Base-by-base conservation (phyloP, 352 stramenopile genomes). In the Thraustochytrium sp. region DNA sequence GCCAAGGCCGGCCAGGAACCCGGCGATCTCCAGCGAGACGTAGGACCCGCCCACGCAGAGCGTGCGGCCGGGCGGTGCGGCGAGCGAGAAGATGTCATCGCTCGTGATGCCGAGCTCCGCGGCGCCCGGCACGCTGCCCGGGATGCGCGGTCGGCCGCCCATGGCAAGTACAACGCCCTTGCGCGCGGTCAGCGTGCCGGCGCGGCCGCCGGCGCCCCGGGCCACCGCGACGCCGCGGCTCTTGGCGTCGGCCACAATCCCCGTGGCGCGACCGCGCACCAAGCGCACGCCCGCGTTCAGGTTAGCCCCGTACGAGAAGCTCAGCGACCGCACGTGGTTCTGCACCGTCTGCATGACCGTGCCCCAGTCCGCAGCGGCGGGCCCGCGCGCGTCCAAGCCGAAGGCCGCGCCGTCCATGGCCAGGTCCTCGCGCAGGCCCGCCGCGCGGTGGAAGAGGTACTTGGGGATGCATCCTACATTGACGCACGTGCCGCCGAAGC, bases 381-480 rank as follows among this genome's bases (percentile, higher is more conserved):
- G 8, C 11, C 8, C 18, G 26, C 21, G 26, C 44, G 29, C n/a
- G 29, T n/a, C 74, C 16, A 73, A 26, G 5, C 74, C 51, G 11
- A 83, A 55, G 0, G 49, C 74, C 3, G 36, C 31, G 37, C 53
- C 74, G 54, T 83, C 74, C 23, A 56, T 26, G 1, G 21, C 9
- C 29, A 80, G 16, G 21, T 42, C 56, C 9, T 51, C 51, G 36
- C 56, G 53, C 38, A 83, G 49, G 8, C 16, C 31, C 21, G 92
- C 90, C 4, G 92, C 86, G 86, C 96, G 95, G 84, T 92, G 98
- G 94, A 98, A 98, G 73, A 98, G 89, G 88, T 99, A 98, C 89
- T 99, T 98, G n/a, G 96, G 95, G 46, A 98, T 95, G 90, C 95
- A 98, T 78, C 96, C 95, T 37, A 97, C 96, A 88, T 99, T 98